These are phyloP conservation scores for Terana coerulea DNA, from an alignment of 768 basidiomycete genomes.

Conservation along the genomic window DNA sequence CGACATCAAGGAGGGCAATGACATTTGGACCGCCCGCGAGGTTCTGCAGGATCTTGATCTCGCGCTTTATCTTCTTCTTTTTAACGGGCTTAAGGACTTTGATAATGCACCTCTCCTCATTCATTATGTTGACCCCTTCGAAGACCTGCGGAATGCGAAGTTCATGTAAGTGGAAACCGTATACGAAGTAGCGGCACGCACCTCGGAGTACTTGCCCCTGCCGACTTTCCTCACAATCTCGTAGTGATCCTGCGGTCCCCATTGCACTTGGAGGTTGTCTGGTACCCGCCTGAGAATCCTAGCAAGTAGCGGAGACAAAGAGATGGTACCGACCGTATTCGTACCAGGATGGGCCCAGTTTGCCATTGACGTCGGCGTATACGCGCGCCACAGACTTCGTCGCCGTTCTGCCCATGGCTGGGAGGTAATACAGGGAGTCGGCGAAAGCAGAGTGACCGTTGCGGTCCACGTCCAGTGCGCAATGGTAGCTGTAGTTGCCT, in stretches of 20 bases:
- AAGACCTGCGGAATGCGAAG: constrained; percentile 58
- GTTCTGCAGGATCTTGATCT: constrained; percentile 98
- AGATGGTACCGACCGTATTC: constrained; percentile 72
- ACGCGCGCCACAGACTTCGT: constrained; percentile 82
- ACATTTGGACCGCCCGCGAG: constrained; percentile 95
- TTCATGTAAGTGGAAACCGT: not conserved
- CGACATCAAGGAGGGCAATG: constrained; percentile 90
- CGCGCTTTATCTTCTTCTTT: constrained; percentile 99
- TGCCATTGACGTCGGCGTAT: constrained; percentile 85
- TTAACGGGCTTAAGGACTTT: constrained; percentile 99
- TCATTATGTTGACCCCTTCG: constrained; percentile 88
- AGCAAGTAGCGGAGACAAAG: not conserved
- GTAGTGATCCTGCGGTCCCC: constrained; percentile 97
- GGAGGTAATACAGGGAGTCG: not conserved
- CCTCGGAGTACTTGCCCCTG: constrained; percentile 93
- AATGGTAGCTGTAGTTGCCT: no score
- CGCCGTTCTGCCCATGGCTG: constrained; percentile 63
- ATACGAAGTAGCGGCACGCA: constrained; percentile 26
- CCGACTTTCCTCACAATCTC: constrained; percentile 97
- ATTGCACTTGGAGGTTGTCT: constrained; percentile 97
- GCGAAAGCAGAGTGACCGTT: not conserved
- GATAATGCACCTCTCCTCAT: constrained; percentile 94
- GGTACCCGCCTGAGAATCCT: constrained; percentile 16
- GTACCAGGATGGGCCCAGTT: constrained; percentile 87
- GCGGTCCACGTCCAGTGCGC: constrained; percentile 1